Evolutionary conservation across 192 early-diverging fungal species (phyloP).

Genomic region (Entomortierella lignicola): DNA sequence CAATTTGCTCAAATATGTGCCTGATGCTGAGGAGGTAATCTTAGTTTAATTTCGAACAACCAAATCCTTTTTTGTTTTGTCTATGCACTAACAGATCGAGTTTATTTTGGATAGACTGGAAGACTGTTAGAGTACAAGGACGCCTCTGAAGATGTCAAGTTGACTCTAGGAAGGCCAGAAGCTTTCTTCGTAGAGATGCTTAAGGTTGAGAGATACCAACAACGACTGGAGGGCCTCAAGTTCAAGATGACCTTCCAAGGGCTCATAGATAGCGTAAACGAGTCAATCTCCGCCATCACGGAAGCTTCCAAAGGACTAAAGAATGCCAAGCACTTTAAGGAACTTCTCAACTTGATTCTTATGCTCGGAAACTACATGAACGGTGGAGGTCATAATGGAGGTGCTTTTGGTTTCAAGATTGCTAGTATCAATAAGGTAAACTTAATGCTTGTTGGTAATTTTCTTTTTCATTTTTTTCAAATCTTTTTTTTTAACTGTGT

Average conservation of each 20-base stretch:
- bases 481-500: background rate
- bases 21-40: constrained; percentile 78
- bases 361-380: constrained; percentile 90
- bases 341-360: constrained; percentile 78
- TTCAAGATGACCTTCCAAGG: constrained; percentile 76
- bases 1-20: constrained; percentile 77
- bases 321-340: constrained; percentile 75
- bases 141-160: constrained; percentile 70
- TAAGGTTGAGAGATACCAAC: constrained; percentile 83
- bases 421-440: constrained; percentile 81
- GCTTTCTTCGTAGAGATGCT: constrained; percentile 82
- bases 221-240: constrained; percentile 74
- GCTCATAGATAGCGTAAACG: constrained; percentile 67
- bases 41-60: background rate
- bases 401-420: constrained; percentile 87
- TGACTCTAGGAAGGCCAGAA: constrained; percentile 72
- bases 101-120: constrained; percentile 59
- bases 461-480: background rate
- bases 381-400: constrained; percentile 80
- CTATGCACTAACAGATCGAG: background rate
- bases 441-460: background rate
- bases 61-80: background rate
- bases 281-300: constrained; percentile 70
- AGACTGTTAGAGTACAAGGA: constrained; percentile 76
- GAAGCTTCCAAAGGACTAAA: constrained; percentile 75